Percentiles rank a stretch among this genome's conserved stretches.
Evolutionary conservation across 2,329 filamentous ascomycete genomes (phyloP).

Genomic region (Colletotrichum falcatum): DNA sequence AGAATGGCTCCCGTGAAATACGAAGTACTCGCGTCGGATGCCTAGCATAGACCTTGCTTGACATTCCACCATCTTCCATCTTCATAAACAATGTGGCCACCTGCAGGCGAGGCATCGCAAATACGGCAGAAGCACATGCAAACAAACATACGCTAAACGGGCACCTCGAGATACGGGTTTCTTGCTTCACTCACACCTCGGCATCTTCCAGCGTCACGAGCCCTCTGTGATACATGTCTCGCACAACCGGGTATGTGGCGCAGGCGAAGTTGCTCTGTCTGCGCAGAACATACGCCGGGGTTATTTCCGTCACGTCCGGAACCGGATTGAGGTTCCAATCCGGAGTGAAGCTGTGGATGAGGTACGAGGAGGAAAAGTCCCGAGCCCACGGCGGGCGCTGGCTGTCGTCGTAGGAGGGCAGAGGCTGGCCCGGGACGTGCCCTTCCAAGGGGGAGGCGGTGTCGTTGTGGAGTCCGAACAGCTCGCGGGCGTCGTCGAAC

Average conservation of each 20-base stretch:
- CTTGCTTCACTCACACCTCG: neutral
- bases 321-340: slow-evolving; percentile 26
- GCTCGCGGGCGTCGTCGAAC: slow-evolving; percentile 20
- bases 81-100: neutral
- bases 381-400: slow-evolving; percentile 37
- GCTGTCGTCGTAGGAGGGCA: slow-evolving; percentile 12
- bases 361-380: slow-evolving; percentile 43
- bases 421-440: slow-evolving; percentile 7
- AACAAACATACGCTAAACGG: neutral
- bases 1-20: neutral
- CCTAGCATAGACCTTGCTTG: no score
- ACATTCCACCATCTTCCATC: neutral
- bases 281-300: slow-evolving; percentile 43
- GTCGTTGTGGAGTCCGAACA: slow-evolving; percentile 42
- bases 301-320: slow-evolving; percentile 25
- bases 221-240: slow-evolving; percentile 40
- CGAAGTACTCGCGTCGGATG: neutral
- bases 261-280: slow-evolving; percentile 45
- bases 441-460: slow-evolving; percentile 6
- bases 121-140: no score
- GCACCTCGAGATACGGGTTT: no score
- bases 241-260: slow-evolving; percentile 43
- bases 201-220: slow-evolving; percentile 39
- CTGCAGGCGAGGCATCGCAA: neutral
- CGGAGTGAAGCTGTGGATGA: slow-evolving; percentile 44